phyloP scores from a whole-genome alignment of 768 basidiomycete genomes.

The Epithele typhae region DNA sequence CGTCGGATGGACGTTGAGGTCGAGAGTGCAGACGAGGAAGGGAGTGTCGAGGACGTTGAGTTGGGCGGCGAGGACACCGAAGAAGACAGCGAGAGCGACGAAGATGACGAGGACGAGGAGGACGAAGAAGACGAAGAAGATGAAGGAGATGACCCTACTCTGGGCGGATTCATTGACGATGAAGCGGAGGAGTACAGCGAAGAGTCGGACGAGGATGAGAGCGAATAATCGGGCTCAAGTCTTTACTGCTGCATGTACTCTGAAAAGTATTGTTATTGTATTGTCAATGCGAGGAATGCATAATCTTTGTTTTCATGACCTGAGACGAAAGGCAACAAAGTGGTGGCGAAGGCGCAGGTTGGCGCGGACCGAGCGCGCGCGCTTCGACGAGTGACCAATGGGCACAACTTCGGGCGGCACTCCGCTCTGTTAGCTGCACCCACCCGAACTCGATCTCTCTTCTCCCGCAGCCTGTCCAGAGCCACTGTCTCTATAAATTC shows the following conservation, averaged over 20 bases:
- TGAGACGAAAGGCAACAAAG: no score
- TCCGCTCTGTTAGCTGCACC: no score
- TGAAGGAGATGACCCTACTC: constrained; percentile 48
- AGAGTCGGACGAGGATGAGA: constrained; percentile 44
- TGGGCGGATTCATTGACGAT: constrained; percentile 47
- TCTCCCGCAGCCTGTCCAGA: no score
- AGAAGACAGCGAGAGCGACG: constrained; percentile 40
- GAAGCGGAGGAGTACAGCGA: constrained; percentile 53
- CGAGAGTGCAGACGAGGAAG: constrained; percentile 63
- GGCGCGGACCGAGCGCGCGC: no score
- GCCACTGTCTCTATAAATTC: no score
- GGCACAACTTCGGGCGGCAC: no score
- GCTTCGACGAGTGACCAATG: no score
- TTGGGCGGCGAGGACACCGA: constrained; percentile 56
- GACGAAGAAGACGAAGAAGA: constrained; percentile 41
- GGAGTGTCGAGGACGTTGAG: constrained; percentile 77
- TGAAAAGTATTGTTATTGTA: constrained; percentile 11
- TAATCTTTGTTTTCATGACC: no score
- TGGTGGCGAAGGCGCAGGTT: no score
- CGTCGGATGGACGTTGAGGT: constrained; percentile 51
- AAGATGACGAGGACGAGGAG: constrained; percentile 53
- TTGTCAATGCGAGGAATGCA: no score
- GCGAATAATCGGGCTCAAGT: no score
- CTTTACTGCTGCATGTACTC: background rate
- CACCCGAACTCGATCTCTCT: no score